phyloP scores from a whole-genome alignment of 371 early-diverging fungal genomes.

The Rhizomucor pusillus region DNA sequence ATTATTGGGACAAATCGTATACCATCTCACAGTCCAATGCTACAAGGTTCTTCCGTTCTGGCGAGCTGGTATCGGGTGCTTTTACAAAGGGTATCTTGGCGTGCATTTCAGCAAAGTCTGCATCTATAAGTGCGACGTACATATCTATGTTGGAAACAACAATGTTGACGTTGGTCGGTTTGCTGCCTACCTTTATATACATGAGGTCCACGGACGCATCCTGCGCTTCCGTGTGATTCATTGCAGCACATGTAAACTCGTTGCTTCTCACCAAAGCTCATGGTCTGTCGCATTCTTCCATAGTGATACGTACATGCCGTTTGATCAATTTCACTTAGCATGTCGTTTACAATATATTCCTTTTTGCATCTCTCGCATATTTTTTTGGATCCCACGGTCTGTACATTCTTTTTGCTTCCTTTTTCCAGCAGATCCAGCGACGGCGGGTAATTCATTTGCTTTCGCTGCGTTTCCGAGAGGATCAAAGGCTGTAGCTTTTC shows the following conservation, averaged over 20 bases:
- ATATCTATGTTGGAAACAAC: no score
- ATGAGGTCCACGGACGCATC: slow-evolving; percentile 54
- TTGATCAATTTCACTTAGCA: slow-evolving; percentile 27
- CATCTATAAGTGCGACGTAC: no score
- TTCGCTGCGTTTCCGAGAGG: slow-evolving; percentile 23
- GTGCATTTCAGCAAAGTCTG: slow-evolving; percentile 25
- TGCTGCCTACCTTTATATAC: slow-evolving; percentile 34
- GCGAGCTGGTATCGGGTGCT: slow-evolving; percentile 16
- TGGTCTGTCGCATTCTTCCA: slow-evolving; percentile 25
- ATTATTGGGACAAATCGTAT: neutral
- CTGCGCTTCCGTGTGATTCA: slow-evolving; percentile 36
- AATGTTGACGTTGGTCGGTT: neutral
- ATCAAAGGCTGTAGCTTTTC: slow-evolving; percentile 3
- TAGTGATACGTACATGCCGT: slow-evolving; percentile 45
- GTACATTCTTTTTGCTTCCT: neutral
- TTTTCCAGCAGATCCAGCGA: slow-evolving; percentile 13
- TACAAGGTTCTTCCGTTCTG: slow-evolving; percentile 14
- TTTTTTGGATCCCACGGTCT: slow-evolving; percentile 18
- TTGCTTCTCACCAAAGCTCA: slow-evolving; percentile 34
- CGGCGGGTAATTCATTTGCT: slow-evolving; percentile 40
- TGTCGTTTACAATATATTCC: slow-evolving; percentile 36
- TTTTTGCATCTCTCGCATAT: slow-evolving; percentile 52
- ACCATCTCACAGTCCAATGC: slow-evolving; percentile 56
- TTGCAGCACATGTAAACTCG: slow-evolving; percentile 49
- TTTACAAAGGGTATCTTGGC: slow-evolving; percentile 41